phyloP scores from a whole-genome alignment of 2,329 filamentous ascomycete species.

The Myriosclerotinia curreyana region DNA sequence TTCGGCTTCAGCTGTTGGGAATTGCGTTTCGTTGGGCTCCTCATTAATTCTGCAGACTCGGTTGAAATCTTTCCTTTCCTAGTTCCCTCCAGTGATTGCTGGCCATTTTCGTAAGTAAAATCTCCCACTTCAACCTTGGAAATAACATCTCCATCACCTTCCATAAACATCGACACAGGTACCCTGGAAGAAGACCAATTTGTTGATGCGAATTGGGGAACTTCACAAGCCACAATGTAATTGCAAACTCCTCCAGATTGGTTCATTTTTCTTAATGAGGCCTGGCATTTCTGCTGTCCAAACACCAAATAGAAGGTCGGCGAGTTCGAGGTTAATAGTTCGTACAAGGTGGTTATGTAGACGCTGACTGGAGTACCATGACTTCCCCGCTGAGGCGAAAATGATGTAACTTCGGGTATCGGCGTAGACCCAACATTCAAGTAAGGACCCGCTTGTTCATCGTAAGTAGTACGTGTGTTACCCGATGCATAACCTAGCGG shows the following conservation, averaged over 20 bases:
- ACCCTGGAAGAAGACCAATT: constrained; percentile 54
- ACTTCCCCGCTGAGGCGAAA: constrained; percentile 64
- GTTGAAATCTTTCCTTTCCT: constrained; percentile 57
- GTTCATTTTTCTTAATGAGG: constrained; percentile 59
- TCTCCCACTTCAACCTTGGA: constrained; percentile 55
- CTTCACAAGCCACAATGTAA: constrained; percentile 70
- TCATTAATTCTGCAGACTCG: constrained; percentile 47
- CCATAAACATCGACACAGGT: constrained; percentile 57
- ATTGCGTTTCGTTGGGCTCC: constrained; percentile 48
- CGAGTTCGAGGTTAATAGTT: constrained; percentile 60
- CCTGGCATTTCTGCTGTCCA: constrained; percentile 70
- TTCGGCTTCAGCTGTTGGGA: constrained; percentile 48
- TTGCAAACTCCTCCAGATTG: constrained; percentile 60
- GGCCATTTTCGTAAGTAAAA: constrained; percentile 55
- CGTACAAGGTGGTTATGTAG: constrained; percentile 71
- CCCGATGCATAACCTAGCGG: constrained; percentile 44
- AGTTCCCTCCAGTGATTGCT: constrained; percentile 43
- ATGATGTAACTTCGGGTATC: constrained; percentile 64
- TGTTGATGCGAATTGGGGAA: constrained; percentile 62
- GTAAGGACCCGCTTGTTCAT: constrained; percentile 64
- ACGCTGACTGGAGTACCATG: constrained; percentile 70
- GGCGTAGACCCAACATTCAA: constrained; percentile 59
- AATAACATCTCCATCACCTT: constrained; percentile 52
- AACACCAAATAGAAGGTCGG: constrained; percentile 68
- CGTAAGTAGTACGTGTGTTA: constrained; percentile 52